Base-by-base conservation (phyloP, 148 eudicot genomes). In the Tetragonia tetragonoides region DNA sequence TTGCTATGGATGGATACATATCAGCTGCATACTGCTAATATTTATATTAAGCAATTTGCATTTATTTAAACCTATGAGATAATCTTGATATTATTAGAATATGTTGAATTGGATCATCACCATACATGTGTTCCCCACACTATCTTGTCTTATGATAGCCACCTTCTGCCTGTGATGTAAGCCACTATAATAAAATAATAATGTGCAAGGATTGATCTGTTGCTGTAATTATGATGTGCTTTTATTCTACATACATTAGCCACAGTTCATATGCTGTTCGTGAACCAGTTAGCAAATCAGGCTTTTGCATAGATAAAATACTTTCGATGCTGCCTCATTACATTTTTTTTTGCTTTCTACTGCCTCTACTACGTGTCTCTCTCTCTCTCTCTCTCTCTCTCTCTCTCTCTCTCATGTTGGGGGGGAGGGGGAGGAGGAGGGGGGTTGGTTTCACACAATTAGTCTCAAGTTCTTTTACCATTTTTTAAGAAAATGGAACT, bases 91-190 rank as follows among this genome's bases (percentile, higher is more conserved):
- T 73, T 68, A 66, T 65, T 83, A 78, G 80, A 76, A 80, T 51
- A 72, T 86, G 65, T 42, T 79, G 76, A 79, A 62, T 57, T 67
- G 74, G 80, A 86, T 90, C 88, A 54, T 74, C 80, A 83, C 89
- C 91, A 80, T 86, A 81, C 95, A 85, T 87, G 82, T 90, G 89
- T 81, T 64, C 71, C 73, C 72, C 86, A 82, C 86, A 62, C 81
- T 47, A 65, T 6, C 42, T 75, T 84, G 74, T 79, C 75, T 77
- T 82, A 42, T 84, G 81, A 88, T 83, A 80, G 86, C 80, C 84
- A 79, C 80, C 78, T 87, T 84, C 76, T 85, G 84, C 42, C 74
- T 56, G 64, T 91, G 90, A 89, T 78, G 90, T 86, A 80, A 87
- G 87, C 91, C 92, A 91, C 86, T 84, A 82, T 78, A 47, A 67